phyloP scores from a whole-genome alignment of 352 stramenopile species.

The Phytopythium oedochilum region DNA sequence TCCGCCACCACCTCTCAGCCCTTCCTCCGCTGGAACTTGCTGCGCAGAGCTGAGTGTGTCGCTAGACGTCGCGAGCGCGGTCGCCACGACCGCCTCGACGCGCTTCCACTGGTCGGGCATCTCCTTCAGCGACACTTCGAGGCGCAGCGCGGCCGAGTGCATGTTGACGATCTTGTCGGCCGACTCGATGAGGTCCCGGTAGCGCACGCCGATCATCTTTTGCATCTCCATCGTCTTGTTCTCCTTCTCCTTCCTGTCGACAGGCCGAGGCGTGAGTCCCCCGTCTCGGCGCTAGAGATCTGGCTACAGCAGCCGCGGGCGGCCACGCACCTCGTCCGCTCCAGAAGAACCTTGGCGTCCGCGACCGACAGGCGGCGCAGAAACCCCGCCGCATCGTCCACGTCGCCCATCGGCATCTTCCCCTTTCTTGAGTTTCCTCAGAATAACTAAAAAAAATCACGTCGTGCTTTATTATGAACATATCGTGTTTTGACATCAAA shows the following conservation, averaged over 20 bases:
- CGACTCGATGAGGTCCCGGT: conserved; percentile 92
- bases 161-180: conserved; percentile 92
- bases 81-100: conserved; percentile 40
- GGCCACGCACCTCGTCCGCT: conserved; percentile 56
- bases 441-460: no score
- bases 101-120: conserved; percentile 80
- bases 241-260: conserved; percentile 71
- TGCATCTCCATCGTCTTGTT: conserved; percentile 90
- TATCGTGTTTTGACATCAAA: no score
- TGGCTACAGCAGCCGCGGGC: background rate
- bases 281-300: background rate
- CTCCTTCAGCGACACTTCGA: conserved; percentile 77
- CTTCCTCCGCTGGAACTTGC: no score
- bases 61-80: conserved; percentile 14
- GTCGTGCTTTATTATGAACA: no score
- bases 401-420: conserved; percentile 4
- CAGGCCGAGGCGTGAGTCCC: background rate
- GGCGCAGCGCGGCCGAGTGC: conserved; percentile 81
- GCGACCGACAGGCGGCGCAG: conserved; percentile 74
- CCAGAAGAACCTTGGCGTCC: conserved; percentile 79
- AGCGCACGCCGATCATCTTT: conserved; percentile 91
- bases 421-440: background rate
- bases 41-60: background rate
- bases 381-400: conserved; percentile 47
- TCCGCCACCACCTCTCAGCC: background rate